Percentiles rank a stretch among this genome's conserved stretches.
Conservation (phyloP, 139 green algal genomes). For the Astrephomene gubernaculifera region DNA sequence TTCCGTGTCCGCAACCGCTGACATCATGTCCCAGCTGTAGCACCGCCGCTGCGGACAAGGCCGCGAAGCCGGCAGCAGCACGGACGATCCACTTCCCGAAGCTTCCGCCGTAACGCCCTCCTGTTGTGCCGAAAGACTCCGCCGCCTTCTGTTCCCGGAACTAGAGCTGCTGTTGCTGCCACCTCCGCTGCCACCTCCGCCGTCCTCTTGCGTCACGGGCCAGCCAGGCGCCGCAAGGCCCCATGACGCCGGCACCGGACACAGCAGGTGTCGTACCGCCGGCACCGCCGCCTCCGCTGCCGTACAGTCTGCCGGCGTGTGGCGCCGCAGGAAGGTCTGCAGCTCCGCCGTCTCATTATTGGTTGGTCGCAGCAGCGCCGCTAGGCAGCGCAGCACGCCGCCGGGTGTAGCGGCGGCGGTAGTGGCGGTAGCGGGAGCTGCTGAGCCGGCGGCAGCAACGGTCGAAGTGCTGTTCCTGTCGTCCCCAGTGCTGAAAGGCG, state of each 20-base stretch:
- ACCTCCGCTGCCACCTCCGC: background rate
- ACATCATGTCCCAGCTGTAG: slow-evolving; percentile 12
- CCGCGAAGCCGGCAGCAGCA: too few relatives aligned
- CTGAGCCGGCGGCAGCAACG: background rate
- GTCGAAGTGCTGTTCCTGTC: background rate
- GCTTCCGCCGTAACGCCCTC: background rate
- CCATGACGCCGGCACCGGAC: slow-evolving; percentile 21
- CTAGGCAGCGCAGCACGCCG: slow-evolving; percentile 1
- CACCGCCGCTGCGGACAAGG: background rate
- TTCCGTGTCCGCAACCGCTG: background rate
- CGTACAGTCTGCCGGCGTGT: background rate
- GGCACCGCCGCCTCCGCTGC: background rate
- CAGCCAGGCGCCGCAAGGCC: slow-evolving; percentile 28
- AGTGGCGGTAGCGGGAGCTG: too few relatives aligned
- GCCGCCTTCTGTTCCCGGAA: too few relatives aligned
- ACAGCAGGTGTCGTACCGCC: slow-evolving; percentile 1
- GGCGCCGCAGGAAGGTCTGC: background rate
- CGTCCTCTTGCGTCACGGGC: background rate
- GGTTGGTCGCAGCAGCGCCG: slow-evolving; percentile 31
- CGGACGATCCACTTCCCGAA: background rate
- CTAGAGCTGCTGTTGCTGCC: too few relatives aligned
- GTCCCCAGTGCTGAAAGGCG: background rate
- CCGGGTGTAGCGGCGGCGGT: background rate
- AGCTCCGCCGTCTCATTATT: slow-evolving; percentile 35
- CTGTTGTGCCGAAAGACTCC: background rate